Evolutionary conservation across 306 rosid species (phyloP).

Genomic region (Quercus alba): DNA sequence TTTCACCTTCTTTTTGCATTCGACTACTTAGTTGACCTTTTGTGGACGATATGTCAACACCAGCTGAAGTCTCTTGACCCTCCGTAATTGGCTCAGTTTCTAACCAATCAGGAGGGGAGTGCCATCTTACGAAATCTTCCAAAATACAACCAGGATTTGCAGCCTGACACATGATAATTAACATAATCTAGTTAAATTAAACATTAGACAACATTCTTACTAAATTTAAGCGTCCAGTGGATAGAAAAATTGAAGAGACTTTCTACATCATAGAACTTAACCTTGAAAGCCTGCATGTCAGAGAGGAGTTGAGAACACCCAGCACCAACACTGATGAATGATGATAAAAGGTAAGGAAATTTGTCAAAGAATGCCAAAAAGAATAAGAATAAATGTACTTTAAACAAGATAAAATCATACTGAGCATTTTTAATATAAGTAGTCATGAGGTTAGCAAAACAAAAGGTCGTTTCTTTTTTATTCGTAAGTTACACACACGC

Average conservation of each 20-base stretch:
- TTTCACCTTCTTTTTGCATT: constrained; percentile 93
- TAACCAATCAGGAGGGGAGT: constrained; percentile 99
- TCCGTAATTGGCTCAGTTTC: constrained; percentile 53
- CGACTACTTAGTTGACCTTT: constrained; percentile 88
- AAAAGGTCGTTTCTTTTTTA: no score
- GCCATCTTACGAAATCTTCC: constrained; percentile 99
- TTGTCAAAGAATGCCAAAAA: constrained; percentile 30
- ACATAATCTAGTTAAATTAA: constrained; percentile 22
- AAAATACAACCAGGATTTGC: constrained; percentile 99
- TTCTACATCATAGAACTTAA: constrained; percentile 30
- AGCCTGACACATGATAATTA: constrained; percentile 51
- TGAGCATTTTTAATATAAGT: neutral
- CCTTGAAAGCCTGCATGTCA: constrained; percentile 99
- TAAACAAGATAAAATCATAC: neutral
- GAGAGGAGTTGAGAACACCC: constrained; percentile 99
- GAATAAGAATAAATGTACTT: neutral
- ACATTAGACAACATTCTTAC: constrained; percentile 17
- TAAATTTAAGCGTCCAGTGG: constrained; percentile 16
- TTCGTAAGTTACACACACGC: no score
- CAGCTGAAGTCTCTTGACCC: constrained; percentile 45
- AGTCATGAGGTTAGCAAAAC: neutral
- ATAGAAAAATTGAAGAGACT: constrained; percentile 17
- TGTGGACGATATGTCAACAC: constrained; percentile 39
- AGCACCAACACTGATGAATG: constrained; percentile 97
- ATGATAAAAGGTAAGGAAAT: constrained; percentile 38